These are phyloP conservation scores for Nakataea oryzae DNA, from an alignment of 2,329 filamentous ascomycete species.

Conservation along the genomic window DNA sequence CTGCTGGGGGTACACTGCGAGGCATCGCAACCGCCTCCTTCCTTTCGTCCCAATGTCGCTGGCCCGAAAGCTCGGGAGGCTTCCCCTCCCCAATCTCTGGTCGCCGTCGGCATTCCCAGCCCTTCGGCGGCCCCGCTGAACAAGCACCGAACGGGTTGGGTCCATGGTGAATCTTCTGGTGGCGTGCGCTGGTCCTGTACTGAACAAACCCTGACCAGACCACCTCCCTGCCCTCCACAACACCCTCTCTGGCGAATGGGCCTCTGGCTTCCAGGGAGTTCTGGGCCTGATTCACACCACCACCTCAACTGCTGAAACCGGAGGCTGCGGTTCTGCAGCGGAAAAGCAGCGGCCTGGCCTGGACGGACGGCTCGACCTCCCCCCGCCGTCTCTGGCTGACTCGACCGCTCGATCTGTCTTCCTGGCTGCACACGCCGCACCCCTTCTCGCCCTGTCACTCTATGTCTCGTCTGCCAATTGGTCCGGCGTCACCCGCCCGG, in stretches of 20 bases:
- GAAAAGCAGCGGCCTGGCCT: neutral
- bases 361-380: neutral
- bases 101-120: neutral
- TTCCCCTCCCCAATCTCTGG: neutral
- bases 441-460: conserved; percentile 75
- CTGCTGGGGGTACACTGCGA: neutral
- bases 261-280: conserved; percentile 52
- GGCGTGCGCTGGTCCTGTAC: neutral
- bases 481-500: conserved; percentile 62
- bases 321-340: neutral
- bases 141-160: neutral
- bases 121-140: neutral
- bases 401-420: conserved; percentile 51
- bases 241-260: conserved; percentile 37
- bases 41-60: neutral
- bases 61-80: neutral
- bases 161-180: too few relatives aligned
- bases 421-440: conserved; percentile 62
- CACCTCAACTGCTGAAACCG: conserved; percentile 3
- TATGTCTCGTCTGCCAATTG: conserved; percentile 91
- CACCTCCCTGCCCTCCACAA: conserved; percentile 44
- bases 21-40: neutral
- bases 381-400: conserved; percentile 14
- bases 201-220: conserved; percentile 25
- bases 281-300: conserved; percentile 38